These are phyloP conservation scores for Salinomyces thailandicus DNA, from an alignment of 2,329 filamentous ascomycete species.

Conservation along the genomic window DNA sequence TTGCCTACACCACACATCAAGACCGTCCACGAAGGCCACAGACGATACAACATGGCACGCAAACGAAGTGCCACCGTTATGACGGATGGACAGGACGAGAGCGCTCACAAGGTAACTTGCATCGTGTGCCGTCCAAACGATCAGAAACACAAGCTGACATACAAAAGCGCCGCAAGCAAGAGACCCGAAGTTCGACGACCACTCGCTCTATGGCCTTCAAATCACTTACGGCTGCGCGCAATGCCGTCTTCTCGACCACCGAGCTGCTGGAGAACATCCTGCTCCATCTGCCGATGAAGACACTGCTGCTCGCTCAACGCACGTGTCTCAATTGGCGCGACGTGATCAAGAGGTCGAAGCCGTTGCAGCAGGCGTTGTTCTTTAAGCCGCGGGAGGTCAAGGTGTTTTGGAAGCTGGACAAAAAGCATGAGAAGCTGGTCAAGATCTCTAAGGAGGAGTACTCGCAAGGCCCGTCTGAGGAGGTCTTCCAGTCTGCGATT, in stretches of 20 bases:
- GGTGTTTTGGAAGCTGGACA: neutral
- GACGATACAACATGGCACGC: too few species aligned
- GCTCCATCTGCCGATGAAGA: conserved; percentile 18
- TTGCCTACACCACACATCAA: neutral
- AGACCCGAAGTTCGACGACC: neutral
- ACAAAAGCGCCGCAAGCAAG: neutral
- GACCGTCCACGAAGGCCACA: neutral
- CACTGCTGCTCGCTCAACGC: conserved; percentile 24
- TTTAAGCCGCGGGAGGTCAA: neutral
- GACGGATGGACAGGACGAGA: neutral
- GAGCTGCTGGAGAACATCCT: conserved; percentile 31
- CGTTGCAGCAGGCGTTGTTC: conserved; percentile 3
- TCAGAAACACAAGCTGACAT: neutral
- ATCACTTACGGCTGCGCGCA: neutral
- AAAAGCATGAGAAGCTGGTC: neutral
- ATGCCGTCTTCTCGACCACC: conserved; percentile 22
- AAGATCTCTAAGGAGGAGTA: neutral
- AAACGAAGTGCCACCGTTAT: neutral
- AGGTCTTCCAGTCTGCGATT: neutral
- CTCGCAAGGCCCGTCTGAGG: neutral
- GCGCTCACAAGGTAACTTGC: neutral
- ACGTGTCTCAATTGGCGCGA: conserved; percentile 8
- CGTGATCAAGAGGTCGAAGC: neutral
- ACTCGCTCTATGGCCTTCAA: neutral
- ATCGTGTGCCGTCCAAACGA: too few species aligned